Conservation (phyloP, 345 rosid species). For the Combretum micranthum region DNA sequence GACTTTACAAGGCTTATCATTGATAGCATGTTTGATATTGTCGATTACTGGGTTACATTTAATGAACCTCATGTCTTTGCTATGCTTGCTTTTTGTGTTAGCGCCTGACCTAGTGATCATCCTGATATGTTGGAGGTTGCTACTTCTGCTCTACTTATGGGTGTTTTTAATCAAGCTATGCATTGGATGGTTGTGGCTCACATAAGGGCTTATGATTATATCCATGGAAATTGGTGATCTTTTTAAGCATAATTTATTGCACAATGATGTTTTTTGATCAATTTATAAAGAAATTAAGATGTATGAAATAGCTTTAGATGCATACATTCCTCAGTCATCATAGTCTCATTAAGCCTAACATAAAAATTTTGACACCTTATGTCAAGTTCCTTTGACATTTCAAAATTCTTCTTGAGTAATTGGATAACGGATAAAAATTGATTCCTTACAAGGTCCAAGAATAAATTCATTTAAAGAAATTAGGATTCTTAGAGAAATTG, state of each 20-base stretch:
- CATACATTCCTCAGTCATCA: too few relatives aligned
- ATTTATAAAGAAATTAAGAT: too few relatives aligned
- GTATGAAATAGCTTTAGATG: too few relatives aligned
- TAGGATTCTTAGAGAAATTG: too few relatives aligned
- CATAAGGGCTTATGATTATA: slow-evolving; percentile 71
- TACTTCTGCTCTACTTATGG: slow-evolving; percentile 79
- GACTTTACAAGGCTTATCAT: slow-evolving; percentile 90
- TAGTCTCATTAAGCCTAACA: too few relatives aligned
- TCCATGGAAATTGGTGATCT: slow-evolving; percentile 55
- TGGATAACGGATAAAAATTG: too few relatives aligned
- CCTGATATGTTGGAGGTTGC: slow-evolving; percentile 91
- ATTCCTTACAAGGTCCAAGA: too few relatives aligned
- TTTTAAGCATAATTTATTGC: not conserved
- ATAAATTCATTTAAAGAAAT: too few relatives aligned
- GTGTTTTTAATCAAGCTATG: slow-evolving; percentile 76
- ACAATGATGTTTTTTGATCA: too few relatives aligned
- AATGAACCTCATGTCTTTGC: slow-evolving; percentile 89
- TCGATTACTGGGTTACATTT: slow-evolving; percentile 90
- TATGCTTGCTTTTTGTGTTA: slow-evolving; percentile 89
- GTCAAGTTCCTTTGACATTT: too few relatives aligned
- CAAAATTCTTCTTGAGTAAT: too few relatives aligned
- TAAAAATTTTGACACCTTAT: too few relatives aligned
- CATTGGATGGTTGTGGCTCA: slow-evolving; percentile 87
- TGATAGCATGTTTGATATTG: slow-evolving; percentile 60
- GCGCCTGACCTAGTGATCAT: slow-evolving; percentile 96